A percentile compares a stretch with the other conserved stretches of the same genome.
Evolutionary conservation across 371 early-diverging fungal species (phyloP).

Genomic region (Circinella umbellata): DNA sequence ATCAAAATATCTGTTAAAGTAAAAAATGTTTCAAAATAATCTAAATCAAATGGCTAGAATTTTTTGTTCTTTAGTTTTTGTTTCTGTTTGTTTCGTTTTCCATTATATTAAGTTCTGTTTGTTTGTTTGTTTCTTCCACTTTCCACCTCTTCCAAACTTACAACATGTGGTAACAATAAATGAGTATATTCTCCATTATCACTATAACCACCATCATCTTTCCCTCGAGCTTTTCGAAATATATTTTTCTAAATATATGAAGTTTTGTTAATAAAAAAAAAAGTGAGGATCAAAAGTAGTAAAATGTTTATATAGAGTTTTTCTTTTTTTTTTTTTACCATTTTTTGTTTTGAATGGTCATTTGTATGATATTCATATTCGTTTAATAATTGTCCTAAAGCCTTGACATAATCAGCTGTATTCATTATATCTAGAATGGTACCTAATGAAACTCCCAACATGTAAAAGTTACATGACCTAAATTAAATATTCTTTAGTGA

Average conservation of each 20-base stretch:
- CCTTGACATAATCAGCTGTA: constrained; percentile 67
- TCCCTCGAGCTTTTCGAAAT: constrained; percentile 54
- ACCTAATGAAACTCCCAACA: constrained; percentile 66
- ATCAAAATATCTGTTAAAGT: constrained; percentile 54
- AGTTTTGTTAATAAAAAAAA: background rate
- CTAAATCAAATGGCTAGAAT: constrained; percentile 61
- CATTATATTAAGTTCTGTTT: background rate
- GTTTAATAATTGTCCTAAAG: constrained; percentile 58
- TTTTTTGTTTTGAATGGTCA: constrained; percentile 57
- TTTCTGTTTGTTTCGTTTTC: no score
- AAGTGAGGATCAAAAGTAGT: no score
- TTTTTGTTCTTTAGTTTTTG: background rate
- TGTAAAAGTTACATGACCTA: constrained; percentile 64
- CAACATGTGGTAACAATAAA: constrained; percentile 52
- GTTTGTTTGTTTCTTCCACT: no score
- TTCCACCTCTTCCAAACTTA: constrained; percentile 22
- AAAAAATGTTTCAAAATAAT: constrained; percentile 60
- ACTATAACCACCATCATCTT: constrained; percentile 40
- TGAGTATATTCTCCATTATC: constrained; percentile 53
- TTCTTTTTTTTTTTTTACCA: constrained; percentile 35
- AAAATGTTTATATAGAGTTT: no score
- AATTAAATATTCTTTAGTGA: background rate
- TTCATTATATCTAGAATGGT: constrained; percentile 67
- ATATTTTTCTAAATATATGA: constrained; percentile 52
- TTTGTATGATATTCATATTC: constrained; percentile 63